Evolutionary conservation across 495 filamentous ascomycete species (phyloP).

Genomic region (Hypoxylon lienhwacheense): DNA sequence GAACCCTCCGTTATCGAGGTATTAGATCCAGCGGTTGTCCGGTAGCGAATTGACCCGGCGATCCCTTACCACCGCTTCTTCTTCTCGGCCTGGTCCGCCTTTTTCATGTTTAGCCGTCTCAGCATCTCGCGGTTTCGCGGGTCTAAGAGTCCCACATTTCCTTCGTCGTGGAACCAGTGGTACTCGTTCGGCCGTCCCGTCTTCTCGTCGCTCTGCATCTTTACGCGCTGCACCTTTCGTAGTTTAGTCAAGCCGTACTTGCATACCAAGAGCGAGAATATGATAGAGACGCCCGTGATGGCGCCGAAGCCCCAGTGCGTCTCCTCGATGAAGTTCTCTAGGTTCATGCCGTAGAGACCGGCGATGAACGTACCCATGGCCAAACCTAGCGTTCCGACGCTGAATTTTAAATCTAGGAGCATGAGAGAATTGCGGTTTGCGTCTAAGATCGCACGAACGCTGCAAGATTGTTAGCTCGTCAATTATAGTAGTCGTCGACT

Average conservation of each 20-base stretch:
- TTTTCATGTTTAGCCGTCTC: constrained; percentile 50
- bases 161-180: constrained; percentile 51
- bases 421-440: constrained; percentile 98
- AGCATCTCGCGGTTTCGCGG: constrained; percentile 51
- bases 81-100: constrained; percentile 41
- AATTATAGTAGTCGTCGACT: neutral
- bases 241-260: constrained; percentile 79
- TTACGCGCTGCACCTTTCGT: constrained; percentile 82
- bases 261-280: constrained; percentile 75
- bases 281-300: constrained; percentile 68
- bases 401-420: constrained; percentile 96
- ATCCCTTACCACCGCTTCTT: constrained; percentile 37
- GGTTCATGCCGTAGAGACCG: constrained; percentile 98
- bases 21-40: neutral
- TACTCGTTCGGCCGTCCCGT: constrained; percentile 35
- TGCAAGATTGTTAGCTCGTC: constrained; percentile 39
- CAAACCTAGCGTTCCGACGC: constrained; percentile 88
- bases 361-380: constrained; percentile 92
- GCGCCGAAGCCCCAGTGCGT: constrained; percentile 83
- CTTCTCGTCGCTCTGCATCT: constrained; percentile 63
- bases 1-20: neutral
- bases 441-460: constrained; percentile 94
- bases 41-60: neutral
- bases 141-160: constrained; percentile 46
- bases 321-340: constrained; percentile 98